Percentiles rank a stretch among this genome's conserved stretches.
Evolutionary conservation across 2,329 filamentous ascomycete genomes (phyloP).

Genomic region (Penicillium sp.): DNA sequence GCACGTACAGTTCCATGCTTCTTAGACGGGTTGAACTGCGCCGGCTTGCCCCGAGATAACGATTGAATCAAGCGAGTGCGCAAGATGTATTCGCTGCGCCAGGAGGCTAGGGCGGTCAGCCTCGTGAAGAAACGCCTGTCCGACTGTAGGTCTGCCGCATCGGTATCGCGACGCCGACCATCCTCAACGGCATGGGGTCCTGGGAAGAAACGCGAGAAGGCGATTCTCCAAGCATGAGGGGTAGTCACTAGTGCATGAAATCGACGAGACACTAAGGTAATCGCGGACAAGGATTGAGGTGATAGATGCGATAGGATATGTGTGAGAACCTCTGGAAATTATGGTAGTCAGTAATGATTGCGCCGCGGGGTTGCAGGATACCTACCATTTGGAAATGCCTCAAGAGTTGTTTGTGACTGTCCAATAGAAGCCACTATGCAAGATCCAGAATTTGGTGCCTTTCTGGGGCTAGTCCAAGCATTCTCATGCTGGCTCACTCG

Average conservation of each 20-base stretch:
- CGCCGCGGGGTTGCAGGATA: conserved; percentile 4
- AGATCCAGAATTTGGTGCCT: conserved; percentile 42
- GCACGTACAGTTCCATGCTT: conserved; percentile 47
- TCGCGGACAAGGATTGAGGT: conserved; percentile 69
- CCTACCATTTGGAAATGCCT: conserved; percentile 71
- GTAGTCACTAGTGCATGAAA: conserved; percentile 82
- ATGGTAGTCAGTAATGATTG: neutral
- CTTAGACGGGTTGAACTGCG: conserved; percentile 43
- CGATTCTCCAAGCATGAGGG: conserved; percentile 86
- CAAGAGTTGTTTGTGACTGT: conserved; percentile 43
- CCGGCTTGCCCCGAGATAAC: conserved; percentile 69
- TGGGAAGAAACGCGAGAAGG: conserved; percentile 83
- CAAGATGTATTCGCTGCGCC: conserved; percentile 90
- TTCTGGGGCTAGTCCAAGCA: conserved; percentile 20
- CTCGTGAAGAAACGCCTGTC: conserved; percentile 73
- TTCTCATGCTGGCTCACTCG: conserved; percentile 51
- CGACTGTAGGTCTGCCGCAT: conserved; percentile 53
- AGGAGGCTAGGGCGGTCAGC: conserved; percentile 74
- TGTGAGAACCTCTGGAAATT: conserved; percentile 68
- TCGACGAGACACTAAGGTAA: conserved; percentile 76
- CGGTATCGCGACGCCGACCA: conserved; percentile 38
- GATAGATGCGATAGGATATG: conserved; percentile 85
- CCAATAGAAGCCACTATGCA: conserved; percentile 43
- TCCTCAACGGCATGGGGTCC: conserved; percentile 54
- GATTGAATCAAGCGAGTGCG: conserved; percentile 76